Base-by-base conservation (phyloP, 2,329 filamentous ascomycete species). In the Cladophialophora immunda region DNA sequence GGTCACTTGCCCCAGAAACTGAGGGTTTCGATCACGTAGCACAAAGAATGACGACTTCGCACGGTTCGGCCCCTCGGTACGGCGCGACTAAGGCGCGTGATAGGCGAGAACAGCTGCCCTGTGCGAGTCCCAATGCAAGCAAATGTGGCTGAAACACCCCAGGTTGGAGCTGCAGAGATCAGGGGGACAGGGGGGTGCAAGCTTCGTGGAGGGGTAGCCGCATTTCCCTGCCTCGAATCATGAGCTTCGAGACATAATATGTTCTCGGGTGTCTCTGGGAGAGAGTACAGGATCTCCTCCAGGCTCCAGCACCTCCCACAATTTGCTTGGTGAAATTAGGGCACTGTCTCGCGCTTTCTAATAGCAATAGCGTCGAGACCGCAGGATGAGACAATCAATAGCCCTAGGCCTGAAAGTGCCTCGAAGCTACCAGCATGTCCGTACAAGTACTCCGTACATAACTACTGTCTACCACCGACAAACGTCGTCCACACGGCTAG, bases 131-230 rank as follows among this genome's bases (percentile, higher is more conserved):
- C 9, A 22, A 7, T 13, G 19, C n/a, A 50, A 25, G 19, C n/a
- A 50, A 50, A 50, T 11, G 45, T 50, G 45, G 45, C 45, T 50
- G 45, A 50, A 50, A 50, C 45, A 50, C 45, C n/a, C 45, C 45
- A 25, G 45, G 7, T 8, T 25, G 45, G 19, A 11, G 11, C 19
- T 50, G 22, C 45, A 50, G 3, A 27, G 9, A 50, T 25, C 45
- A 41, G 38, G 38, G 17, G 17, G 11, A 41, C 15, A 41, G 32
- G 32, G 32, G 4, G 9, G 38, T 5, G 0, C 38, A 41, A 41
- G 15, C 38, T 41, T 41, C 38, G 38, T n/a, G 38, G 38, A n/a
- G 38, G n/a, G 8, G 2, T 41, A 1, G 38, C 32, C n/a, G 38
- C 17, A 41, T n/a, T 41, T 41, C 8, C 4, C n/a, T n/a, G 38